These are phyloP conservation scores for Clarkia xantiana DNA, from an alignment of 345 rosid species.

Conservation along the genomic window DNA sequence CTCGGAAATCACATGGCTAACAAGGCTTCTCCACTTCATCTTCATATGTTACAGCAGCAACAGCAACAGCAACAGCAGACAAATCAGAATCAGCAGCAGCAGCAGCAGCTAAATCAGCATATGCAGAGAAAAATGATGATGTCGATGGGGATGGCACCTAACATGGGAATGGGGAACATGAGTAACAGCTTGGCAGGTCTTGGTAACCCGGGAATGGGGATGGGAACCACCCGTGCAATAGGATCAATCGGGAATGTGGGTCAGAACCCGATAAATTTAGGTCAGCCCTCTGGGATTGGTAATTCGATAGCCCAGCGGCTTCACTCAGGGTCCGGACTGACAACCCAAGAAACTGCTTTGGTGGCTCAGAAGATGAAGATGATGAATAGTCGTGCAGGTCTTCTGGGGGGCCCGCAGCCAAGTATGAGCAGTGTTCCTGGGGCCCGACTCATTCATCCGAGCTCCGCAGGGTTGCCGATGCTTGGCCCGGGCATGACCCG, in stretches of 20 bases:
- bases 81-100: constrained; percentile 8
- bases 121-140: constrained; percentile 57
- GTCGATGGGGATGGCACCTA: constrained; percentile 37
- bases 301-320: constrained; percentile 49
- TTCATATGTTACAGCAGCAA: constrained; percentile 56
- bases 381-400: constrained; percentile 14
- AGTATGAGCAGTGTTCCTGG: constrained; percentile 56
- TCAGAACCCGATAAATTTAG: constrained; percentile 47
- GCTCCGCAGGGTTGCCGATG: constrained; percentile 47
- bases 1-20: constrained; percentile 61
- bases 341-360: constrained; percentile 19
- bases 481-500: constrained; percentile 47
- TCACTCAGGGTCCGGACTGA: constrained; percentile 27
- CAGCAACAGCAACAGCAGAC: constrained; percentile 30
- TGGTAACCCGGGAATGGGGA: constrained; percentile 26
- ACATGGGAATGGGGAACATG: constrained; percentile 47
- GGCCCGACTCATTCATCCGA: constrained; percentile 48
- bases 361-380: constrained; percentile 23
- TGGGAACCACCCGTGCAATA: constrained; percentile 57
- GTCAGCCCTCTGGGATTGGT: constrained; percentile 31
- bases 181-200: constrained; percentile 43
- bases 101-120: constrained; percentile 20
- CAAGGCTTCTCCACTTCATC: constrained; percentile 47
- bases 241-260: constrained; percentile 53
- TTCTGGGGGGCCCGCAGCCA: constrained; percentile 47